phyloP scores from a whole-genome alignment of 805 yeast species.

The Ogataea allantospora region DNA sequence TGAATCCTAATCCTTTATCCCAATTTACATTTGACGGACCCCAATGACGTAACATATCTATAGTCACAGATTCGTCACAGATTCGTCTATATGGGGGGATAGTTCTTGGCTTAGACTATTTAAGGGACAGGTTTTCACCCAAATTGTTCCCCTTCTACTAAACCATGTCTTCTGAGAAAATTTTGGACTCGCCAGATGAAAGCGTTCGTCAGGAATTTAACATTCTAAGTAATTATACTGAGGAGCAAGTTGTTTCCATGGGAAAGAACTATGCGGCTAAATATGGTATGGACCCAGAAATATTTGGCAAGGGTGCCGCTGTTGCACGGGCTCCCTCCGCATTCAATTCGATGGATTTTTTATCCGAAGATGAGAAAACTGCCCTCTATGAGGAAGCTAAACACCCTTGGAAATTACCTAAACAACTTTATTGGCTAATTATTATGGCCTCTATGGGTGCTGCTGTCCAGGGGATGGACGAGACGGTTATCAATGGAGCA shows the following conservation, averaged over 20 bases:
- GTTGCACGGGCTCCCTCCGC: conserved; percentile 60
- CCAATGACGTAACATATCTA: conserved; percentile 7
- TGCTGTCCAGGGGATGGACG: conserved; percentile 80
- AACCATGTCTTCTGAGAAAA: conserved; percentile 8
- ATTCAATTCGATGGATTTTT: conserved; percentile 55
- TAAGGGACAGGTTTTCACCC: neutral
- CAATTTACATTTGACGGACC: conserved; percentile 7
- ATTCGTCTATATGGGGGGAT: too few relatives aligned
- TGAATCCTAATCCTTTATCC: too few relatives aligned
- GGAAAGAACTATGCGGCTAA: conserved; percentile 66
- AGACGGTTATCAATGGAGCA: conserved; percentile 73
- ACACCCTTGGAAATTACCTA: conserved; percentile 46
- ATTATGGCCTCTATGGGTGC: conserved; percentile 72
- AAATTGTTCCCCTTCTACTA: neutral
- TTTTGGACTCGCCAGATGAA: conserved; percentile 6
- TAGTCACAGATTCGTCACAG: too few relatives aligned
- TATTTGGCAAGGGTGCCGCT: conserved; percentile 66
- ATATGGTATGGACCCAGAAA: conserved; percentile 53
- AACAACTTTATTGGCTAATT: conserved; percentile 52
- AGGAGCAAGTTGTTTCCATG: conserved; percentile 65
- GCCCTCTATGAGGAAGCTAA: conserved; percentile 46
- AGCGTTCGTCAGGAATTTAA: conserved; percentile 34
- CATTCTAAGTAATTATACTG: conserved; percentile 55
- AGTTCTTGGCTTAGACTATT: conserved; percentile 2
- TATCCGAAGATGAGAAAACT: conserved; percentile 53